Evolutionary conservation across 208 protist species (phyloP), one percentile per base, ranked within the genome.

Genomic region (Endotrypanum monterogeii): DNA sequence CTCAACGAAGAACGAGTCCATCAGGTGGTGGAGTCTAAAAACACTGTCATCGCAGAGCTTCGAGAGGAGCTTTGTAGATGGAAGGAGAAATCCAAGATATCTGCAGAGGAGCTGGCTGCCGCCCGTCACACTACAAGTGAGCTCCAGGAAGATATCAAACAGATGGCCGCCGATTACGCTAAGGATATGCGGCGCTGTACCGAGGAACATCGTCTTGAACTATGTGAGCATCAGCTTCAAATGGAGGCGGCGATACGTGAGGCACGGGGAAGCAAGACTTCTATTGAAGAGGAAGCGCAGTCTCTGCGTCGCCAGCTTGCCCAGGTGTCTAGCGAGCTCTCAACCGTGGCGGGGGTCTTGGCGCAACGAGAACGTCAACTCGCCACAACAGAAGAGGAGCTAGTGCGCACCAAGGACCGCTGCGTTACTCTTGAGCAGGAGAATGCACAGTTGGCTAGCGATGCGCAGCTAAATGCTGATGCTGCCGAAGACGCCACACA

Each of bases 221-320:
- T 95, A 41, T 87, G 80, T 60, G 90, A 93, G 74, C 84, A 83
- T 67, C 78, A 95, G 66, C 75, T 93, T 48, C 81, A 92, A 72
- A 73, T 92, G 50, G 90, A 94, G 51, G 62, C 83, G 18, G 83
- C 88, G 14, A 68, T 97, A 23, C 83, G 88, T 8, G 92, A 94
- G 74, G 85, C 90, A 3, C 85, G 83, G 28, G 88, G 87, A 11
- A 86, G 86, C 46, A 79, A 81, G 65, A 52, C 83, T 18, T 85
- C 79, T 28, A 71, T 92, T n/a, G 84, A 94, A 52, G 91, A 95
- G 68, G 90, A 97, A 73, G 88, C 78, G 23, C 83, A 83, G n/a
- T 87, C 84, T 30, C 80, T 97, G 18, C 84, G 80, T 4, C 88
- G 87, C n/a, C 89, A 97, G 75, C 68, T 89, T 25, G 25, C 80